Conservation (phyloP, 2,329 filamentous ascomycete species). For the Verticillium isaacii region DNA sequence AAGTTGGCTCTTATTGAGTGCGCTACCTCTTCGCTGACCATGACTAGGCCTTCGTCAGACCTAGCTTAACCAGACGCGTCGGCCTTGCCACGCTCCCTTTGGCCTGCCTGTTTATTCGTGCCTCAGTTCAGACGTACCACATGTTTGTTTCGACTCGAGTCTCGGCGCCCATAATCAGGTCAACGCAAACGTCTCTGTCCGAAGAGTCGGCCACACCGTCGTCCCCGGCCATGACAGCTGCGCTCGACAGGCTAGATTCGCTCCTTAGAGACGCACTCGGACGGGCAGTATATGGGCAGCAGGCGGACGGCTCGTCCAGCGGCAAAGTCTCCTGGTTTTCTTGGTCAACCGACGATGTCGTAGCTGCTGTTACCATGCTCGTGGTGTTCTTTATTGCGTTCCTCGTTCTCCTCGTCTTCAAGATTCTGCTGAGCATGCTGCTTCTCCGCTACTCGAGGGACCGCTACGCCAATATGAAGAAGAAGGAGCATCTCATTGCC, state of each 20-base stretch:
- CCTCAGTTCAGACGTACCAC: conserved; percentile 92
- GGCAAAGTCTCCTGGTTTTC: conserved; percentile 38
- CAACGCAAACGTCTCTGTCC: conserved; percentile 60
- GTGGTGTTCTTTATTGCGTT: conserved; percentile 82
- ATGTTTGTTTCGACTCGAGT: conserved; percentile 93
- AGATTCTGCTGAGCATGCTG: conserved; percentile 83
- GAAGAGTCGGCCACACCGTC: conserved; percentile 58
- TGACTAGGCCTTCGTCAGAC: conserved; percentile 75
- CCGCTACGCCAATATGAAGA: conserved; percentile 77
- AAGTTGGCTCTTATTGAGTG: conserved; percentile 21
- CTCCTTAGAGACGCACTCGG: conserved; percentile 74
- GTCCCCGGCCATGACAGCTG: conserved; percentile 71
- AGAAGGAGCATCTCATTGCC: conserved; percentile 51
- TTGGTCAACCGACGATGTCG: conserved; percentile 67
- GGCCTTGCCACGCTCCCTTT: conserved; percentile 89
- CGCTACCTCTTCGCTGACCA: background rate
- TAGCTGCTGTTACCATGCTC: conserved; percentile 75
- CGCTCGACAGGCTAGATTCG: conserved; percentile 73
- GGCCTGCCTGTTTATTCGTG: conserved; percentile 91
- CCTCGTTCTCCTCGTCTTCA: conserved; percentile 76
- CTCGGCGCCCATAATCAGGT: conserved; percentile 64
- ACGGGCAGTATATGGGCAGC: conserved; percentile 62
- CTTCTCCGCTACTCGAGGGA: conserved; percentile 75
- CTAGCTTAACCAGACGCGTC: conserved; percentile 82
- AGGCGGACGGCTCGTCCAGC: conserved; percentile 31